Evolutionary conservation across 2,329 filamentous ascomycete species (phyloP).

Genomic region (Ramularia collo-cygni): DNA sequence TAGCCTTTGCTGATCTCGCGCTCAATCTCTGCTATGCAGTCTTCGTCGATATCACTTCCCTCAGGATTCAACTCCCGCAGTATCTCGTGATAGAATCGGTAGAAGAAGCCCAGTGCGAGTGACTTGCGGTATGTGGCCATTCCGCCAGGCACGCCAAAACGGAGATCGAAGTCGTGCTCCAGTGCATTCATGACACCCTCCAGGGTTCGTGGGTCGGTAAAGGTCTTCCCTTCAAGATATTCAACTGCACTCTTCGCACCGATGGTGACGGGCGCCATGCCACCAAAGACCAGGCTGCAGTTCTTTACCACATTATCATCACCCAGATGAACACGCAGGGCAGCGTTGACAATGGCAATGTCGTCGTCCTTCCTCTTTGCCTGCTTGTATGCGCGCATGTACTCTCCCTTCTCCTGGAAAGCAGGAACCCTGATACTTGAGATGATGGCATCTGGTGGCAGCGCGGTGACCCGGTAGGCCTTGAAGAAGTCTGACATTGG

Average conservation of each 20-base stretch:
- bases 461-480: slow-evolving; percentile 77
- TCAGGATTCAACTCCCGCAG: slow-evolving; percentile 52
- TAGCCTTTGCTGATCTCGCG: slow-evolving; percentile 71
- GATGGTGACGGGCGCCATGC: slow-evolving; percentile 91
- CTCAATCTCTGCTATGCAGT: slow-evolving; percentile 79
- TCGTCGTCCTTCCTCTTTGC: slow-evolving; percentile 97
- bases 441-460: slow-evolving; percentile 76
- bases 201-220: slow-evolving; percentile 73
- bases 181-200: slow-evolving; percentile 86
- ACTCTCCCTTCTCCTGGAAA: slow-evolving; percentile 68
- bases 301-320: slow-evolving; percentile 64
- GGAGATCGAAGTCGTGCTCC: slow-evolving; percentile 81
- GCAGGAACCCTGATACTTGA: slow-evolving; percentile 79
- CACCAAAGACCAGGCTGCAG: slow-evolving; percentile 80
- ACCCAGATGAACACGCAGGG: slow-evolving; percentile 66
- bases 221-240: slow-evolving; percentile 69
- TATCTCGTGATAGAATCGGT: slow-evolving; percentile 91
- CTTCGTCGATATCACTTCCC: slow-evolving; percentile 55
- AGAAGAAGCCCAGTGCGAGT: slow-evolving; percentile 88
- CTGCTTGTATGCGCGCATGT: slow-evolving; percentile 88
- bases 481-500: slow-evolving; percentile 90
- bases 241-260: slow-evolving; percentile 70
- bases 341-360: slow-evolving; percentile 92
- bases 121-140: slow-evolving; percentile 97
- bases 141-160: slow-evolving; percentile 86